A percentile compares a stretch with the other conserved stretches of the same genome.
phyloP scores from a whole-genome alignment of 495 filamentous ascomycete genomes.

The Podospora pseudopauciseta region DNA sequence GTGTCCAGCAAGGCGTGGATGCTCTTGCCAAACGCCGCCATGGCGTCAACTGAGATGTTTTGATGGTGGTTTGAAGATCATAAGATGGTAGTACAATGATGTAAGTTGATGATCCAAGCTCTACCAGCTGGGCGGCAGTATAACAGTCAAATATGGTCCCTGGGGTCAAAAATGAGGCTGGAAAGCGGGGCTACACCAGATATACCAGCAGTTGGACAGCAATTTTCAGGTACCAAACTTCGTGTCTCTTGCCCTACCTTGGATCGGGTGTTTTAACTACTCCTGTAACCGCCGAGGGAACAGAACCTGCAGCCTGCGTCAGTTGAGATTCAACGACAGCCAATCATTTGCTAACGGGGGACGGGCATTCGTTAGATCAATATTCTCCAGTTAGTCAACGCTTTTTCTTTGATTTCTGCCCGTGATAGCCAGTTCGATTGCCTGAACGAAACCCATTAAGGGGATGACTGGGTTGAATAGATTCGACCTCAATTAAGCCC shows the following conservation, averaged over 20 bases:
- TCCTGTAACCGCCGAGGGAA: too few species aligned
- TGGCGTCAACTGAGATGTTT: background rate
- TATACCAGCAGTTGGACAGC: background rate
- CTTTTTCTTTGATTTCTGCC: background rate
- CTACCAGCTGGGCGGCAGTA: background rate
- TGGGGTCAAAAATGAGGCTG: background rate
- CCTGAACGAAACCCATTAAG: background rate
- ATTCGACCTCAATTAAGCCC: background rate
- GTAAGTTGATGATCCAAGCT: background rate
- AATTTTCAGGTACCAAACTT: background rate
- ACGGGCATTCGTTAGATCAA: background rate
- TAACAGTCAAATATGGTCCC: background rate
- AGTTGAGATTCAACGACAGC: background rate
- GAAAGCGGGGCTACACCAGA: background rate
- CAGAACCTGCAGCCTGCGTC: background rate
- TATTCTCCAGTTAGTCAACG: background rate
- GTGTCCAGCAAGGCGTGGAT: slow-evolving; percentile 32
- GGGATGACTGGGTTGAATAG: background rate
- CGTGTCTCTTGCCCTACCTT: background rate
- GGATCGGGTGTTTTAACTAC: background rate
- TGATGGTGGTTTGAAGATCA: background rate
- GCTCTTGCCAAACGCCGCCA: slow-evolving; percentile 33
- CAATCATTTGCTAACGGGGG: background rate
- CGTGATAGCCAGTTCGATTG: background rate
- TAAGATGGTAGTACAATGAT: background rate